Conservation (phyloP, 768 basidiomycete genomes). For the Termitomyces sp. region DNA sequence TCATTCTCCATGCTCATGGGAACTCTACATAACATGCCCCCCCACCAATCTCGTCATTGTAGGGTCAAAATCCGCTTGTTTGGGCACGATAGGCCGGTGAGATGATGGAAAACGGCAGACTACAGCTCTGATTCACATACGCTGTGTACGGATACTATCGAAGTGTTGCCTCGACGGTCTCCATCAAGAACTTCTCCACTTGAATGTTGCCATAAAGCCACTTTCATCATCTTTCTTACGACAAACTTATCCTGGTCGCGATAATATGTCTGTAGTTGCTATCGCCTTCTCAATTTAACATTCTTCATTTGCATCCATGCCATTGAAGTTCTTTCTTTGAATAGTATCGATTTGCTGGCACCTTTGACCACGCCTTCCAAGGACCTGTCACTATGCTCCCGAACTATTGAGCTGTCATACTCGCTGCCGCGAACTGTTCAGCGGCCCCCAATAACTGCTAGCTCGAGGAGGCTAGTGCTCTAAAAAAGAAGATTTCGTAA, state of each 20-base stretch:
- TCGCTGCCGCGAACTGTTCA: background rate
- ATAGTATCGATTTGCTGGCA: too few relatives aligned
- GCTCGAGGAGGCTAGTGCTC: background rate
- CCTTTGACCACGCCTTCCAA: background rate
- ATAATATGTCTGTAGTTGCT: background rate
- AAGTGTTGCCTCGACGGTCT: too few relatives aligned
- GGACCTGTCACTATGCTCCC: background rate
- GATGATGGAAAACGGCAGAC: background rate
- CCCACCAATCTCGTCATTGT: constrained; percentile 6
- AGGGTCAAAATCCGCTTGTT: background rate
- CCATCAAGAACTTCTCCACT: background rate
- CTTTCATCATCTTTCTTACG: background rate
- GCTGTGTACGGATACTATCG: too few relatives aligned
- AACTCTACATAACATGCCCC: constrained; percentile 1
- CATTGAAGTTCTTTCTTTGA: background rate
- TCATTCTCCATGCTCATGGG: constrained; percentile 23
- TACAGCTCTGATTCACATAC: too few relatives aligned
- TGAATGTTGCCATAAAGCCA: background rate
- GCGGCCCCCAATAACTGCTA: background rate
- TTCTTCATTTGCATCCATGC: background rate
- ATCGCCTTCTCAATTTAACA: background rate
- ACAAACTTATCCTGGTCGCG: background rate
- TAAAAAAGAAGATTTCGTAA: background rate
- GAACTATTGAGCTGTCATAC: background rate
- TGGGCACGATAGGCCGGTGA: constrained; percentile 1